A percentile compares a stretch with the other conserved stretches of the same genome.
phyloP scores from a whole-genome alignment of 1,284 basidiomycete genomes.

The Fomitopsis palustris region DNA sequence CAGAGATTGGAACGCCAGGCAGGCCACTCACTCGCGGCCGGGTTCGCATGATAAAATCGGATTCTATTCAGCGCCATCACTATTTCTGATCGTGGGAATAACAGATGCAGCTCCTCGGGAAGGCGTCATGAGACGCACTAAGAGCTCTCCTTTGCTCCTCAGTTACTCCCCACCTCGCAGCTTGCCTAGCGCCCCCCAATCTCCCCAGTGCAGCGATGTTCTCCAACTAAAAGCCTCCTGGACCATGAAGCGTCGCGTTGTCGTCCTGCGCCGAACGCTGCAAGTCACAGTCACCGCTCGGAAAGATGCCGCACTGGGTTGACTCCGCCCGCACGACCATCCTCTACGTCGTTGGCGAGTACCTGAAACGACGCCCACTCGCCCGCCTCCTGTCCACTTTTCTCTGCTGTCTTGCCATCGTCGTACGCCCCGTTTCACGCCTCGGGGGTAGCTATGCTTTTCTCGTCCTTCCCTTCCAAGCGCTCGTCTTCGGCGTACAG shows the following conservation, averaged over 20 bases:
- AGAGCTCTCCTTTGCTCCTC: background rate
- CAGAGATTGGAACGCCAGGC: no score
- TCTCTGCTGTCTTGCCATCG: conserved; percentile 39
- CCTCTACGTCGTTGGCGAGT: conserved; percentile 6
- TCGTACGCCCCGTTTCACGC: conserved; percentile 38
- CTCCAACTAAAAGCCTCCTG: background rate
- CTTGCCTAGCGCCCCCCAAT: background rate
- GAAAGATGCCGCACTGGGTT: background rate
- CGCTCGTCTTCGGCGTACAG: conserved; percentile 46
- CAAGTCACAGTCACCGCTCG: background rate
- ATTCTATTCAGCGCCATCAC: no score
- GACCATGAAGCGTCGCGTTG: background rate
- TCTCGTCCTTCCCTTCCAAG: conserved; percentile 43
- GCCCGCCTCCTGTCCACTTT: conserved; percentile 44
- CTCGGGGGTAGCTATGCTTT: conserved; percentile 41
- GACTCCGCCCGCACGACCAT: background rate
- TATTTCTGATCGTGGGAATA: no score
- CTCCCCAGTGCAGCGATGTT: background rate
- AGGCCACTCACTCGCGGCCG: no score
- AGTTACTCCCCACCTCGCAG: background rate
- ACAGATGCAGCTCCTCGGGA: no score
- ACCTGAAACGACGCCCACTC: conserved; percentile 33
- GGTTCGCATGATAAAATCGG: no score
- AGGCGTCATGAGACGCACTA: no score
- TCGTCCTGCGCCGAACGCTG: background rate